These are phyloP conservation scores for Dothiorella sarmentorum DNA, from an alignment of 2,329 filamentous ascomycete species.

Conservation along the genomic window DNA sequence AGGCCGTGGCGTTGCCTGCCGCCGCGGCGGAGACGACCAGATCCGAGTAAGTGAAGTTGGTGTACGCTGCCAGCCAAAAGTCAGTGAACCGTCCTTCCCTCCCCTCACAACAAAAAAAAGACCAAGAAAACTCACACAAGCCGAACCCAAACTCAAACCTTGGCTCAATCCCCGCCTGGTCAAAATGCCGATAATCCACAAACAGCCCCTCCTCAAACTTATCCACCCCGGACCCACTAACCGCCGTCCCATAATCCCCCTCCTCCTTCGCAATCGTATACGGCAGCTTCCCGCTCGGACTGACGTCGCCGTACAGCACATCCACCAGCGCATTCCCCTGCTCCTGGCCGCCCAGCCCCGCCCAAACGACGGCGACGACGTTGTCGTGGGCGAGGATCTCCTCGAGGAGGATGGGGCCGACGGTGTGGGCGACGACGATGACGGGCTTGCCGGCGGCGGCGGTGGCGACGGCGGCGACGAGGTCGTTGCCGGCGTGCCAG, in stretches of 20 bases:
- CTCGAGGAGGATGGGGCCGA: slow-evolving; percentile 37
- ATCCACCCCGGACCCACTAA: slow-evolving; percentile 25
- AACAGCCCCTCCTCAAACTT: slow-evolving; percentile 41
- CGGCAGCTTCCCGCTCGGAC: slow-evolving; percentile 58
- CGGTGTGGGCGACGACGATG: slow-evolving; percentile 38
- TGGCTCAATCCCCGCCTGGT: slow-evolving; percentile 39
- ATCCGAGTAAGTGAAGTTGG: slow-evolving; percentile 40
- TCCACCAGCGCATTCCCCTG: slow-evolving; percentile 47
- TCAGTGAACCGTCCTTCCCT: not conserved
- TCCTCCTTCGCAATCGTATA: slow-evolving; percentile 42
- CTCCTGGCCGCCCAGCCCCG: slow-evolving; percentile 42
- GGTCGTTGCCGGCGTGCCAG: slow-evolving; percentile 44
- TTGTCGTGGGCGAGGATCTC: slow-evolving; percentile 34
- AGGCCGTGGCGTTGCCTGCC: not conserved
- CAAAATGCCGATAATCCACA: slow-evolving; percentile 46
- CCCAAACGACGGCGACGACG: slow-evolving; percentile 40
- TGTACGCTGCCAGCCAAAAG: slow-evolving; percentile 32
- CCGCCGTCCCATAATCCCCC: slow-evolving; percentile 32
- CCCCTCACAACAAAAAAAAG: not conserved
- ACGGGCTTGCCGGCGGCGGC: slow-evolving; percentile 37
- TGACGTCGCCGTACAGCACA: slow-evolving; percentile 71
- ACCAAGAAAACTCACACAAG: slow-evolving; percentile 28
- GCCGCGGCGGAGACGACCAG: slow-evolving; percentile 27
- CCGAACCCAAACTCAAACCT: slow-evolving; percentile 46
- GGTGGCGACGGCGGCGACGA: slow-evolving; percentile 34